Percentiles rank a stretch among this genome's conserved stretches.
phyloP scores from a whole-genome alignment of 1,139 yeast genomes.

The Zygosaccharomyces sapae region DNA sequence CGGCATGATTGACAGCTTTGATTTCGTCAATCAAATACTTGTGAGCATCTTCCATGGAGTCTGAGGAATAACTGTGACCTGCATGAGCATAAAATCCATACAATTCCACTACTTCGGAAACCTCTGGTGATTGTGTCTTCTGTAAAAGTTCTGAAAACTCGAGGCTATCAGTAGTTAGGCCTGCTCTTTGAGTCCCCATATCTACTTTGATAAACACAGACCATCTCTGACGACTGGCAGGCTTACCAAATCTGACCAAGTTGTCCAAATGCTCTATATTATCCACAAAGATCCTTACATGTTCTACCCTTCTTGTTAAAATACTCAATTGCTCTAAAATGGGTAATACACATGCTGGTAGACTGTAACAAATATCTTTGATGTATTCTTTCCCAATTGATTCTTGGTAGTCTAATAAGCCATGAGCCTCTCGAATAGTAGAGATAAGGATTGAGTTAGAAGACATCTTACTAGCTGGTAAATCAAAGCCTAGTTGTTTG shows the following conservation, averaged over 20 bases:
- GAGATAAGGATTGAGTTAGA: constrained; percentile 61
- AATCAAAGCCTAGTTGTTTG: constrained; percentile 43
- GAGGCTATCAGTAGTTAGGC: constrained; percentile 41
- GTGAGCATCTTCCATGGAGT: constrained; percentile 47
- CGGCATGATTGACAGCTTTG: constrained; percentile 51
- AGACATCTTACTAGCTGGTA: constrained; percentile 39
- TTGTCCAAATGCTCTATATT: constrained; percentile 51
- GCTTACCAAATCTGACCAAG: constrained; percentile 40
- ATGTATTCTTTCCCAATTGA: constrained; percentile 42
- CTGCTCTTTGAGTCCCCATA: constrained; percentile 65
- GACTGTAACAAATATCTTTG: constrained; percentile 60
- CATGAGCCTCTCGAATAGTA: constrained; percentile 64
- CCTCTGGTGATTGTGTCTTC: constrained; percentile 32
- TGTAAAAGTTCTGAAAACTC: constrained; percentile 37
- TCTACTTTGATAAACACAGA: constrained; percentile 54
- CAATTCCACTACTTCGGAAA: constrained; percentile 40
- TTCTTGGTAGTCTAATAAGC: constrained; percentile 44
- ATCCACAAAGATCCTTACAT: constrained; percentile 60
- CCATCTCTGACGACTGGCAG: constrained; percentile 42
- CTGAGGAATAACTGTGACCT: constrained; percentile 64
- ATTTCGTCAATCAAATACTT: constrained; percentile 52
- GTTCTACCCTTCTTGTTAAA: constrained; percentile 41
- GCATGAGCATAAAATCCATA: constrained; percentile 78
- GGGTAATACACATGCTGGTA: constrained; percentile 59
- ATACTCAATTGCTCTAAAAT: constrained; percentile 48